Evolutionary conservation across 2,329 filamentous ascomycete genomes (phyloP), one percentile per base, ranked within the genome.

Genomic region (Colletotrichum magnum): DNA sequence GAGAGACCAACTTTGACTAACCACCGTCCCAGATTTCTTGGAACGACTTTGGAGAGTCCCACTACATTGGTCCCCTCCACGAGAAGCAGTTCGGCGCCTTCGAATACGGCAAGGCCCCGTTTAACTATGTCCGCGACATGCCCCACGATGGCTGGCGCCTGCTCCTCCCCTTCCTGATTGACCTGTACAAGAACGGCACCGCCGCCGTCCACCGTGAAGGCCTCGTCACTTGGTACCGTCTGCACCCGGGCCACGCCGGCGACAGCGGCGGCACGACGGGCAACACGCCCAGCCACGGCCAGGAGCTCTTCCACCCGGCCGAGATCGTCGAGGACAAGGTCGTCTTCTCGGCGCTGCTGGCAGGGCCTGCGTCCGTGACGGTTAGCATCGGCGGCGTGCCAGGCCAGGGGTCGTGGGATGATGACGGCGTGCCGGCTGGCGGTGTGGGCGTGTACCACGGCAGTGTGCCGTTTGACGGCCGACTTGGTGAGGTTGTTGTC

Each of bases 41-140:
- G 79, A 82, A 82, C 60, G 80, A 89, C 73, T 88, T 85, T 57
- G 87, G 87, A 41, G 87, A 88, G 73, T 86, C 82, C 16, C 86
- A 89, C 72, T 88, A 89, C 72, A 80, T 87, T 18, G 85, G 83
- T 0, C 86, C 85, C 1, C 74, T 87, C 21, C 79, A 78, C 39
- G 65, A 64, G 39, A 64, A 69, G 45, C 59, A 71, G 10, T 71
- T 71, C 15, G 69, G 61, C 16, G 62, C 57, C 0, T 69, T 69
- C 50, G 60, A 69, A 39, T 65, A 64, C 28, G 69, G 69, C 5
- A 69, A 60, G 28, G 61, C 41, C 9, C 68, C 50, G 62, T 82
- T 79, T 62, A 77, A 79, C 70, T 89, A 88, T 72, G 85, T 84
- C 50, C 68, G 80, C 15, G 78, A 80, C 67, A 82, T 85, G 77